phyloP scores from a whole-genome alignment of 2,329 filamentous ascomycete species.

The Waltergamsia citrina region DNA sequence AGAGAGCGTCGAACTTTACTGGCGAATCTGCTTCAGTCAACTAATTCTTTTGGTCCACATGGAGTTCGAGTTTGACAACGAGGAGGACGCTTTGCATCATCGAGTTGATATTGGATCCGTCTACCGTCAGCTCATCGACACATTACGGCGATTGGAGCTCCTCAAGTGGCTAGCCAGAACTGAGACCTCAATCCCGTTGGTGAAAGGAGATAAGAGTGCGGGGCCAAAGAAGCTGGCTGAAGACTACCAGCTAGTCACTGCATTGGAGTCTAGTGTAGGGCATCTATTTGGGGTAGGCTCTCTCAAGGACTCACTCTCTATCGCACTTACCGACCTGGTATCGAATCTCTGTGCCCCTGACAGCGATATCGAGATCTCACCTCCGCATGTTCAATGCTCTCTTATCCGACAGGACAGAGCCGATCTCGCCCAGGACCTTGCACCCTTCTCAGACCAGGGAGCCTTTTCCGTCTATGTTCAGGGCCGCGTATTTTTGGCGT shows the following conservation, averaged over 20 bases:
- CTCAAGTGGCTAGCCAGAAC: slow-evolving; percentile 58
- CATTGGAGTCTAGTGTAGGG: slow-evolving; percentile 49
- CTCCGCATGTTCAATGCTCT: slow-evolving; percentile 52
- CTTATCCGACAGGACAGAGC: slow-evolving; percentile 49
- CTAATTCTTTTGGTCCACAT: slow-evolving; percentile 78
- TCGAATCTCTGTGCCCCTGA: slow-evolving; percentile 55
- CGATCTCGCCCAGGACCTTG: slow-evolving; percentile 49
- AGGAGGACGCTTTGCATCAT: slow-evolving; percentile 53
- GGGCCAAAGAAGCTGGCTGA: slow-evolving; percentile 30
- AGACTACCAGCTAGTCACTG: slow-evolving; percentile 41
- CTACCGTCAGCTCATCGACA: slow-evolving; percentile 59
- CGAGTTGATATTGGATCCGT: slow-evolving; percentile 58
- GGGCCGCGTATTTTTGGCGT: slow-evolving; percentile 66
- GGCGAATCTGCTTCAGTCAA: slow-evolving; percentile 70
- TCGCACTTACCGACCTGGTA: slow-evolving; percentile 57
- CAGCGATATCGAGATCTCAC: slow-evolving; percentile 55
- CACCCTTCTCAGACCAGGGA: slow-evolving; percentile 44
- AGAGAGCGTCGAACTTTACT: slow-evolving; percentile 65
- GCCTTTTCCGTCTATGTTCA: slow-evolving; percentile 72
- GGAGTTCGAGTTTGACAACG: slow-evolving; percentile 70
- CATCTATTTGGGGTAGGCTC: slow-evolving; percentile 51
- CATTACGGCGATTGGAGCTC: slow-evolving; percentile 67
- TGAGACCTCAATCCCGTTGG: slow-evolving; percentile 34
- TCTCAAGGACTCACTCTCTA: slow-evolving; percentile 31
- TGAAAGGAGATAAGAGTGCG: slow-evolving; percentile 24